Conservation (phyloP, 2,329 filamentous ascomycete species). For the Hortaea sp. region DNA sequence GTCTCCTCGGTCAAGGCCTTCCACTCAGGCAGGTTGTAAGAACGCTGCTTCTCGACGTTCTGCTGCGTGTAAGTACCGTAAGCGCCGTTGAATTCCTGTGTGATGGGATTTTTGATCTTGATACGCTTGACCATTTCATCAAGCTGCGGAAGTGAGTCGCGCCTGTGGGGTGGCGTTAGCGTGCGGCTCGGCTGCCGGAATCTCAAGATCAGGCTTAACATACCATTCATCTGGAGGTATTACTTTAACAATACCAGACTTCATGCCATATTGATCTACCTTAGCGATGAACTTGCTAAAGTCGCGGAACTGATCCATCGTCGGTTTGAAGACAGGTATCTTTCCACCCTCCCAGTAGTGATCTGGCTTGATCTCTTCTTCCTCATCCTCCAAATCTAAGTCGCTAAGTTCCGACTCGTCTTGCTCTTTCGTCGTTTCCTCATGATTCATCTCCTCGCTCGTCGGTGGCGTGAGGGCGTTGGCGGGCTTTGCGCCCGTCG, state of each 20-base stretch:
- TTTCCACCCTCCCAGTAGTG: slow-evolving; percentile 76
- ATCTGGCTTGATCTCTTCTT: slow-evolving; percentile 60
- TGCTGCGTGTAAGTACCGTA: slow-evolving; percentile 94
- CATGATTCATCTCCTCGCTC: slow-evolving; percentile 38
- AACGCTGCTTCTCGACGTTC: slow-evolving; percentile 90
- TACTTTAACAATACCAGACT: slow-evolving; percentile 92
- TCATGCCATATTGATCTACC: slow-evolving; percentile 92
- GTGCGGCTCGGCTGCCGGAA: neutral
- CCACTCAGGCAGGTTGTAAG: slow-evolving; percentile 96
- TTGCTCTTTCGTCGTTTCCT: slow-evolving; percentile 31
- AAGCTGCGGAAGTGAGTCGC: slow-evolving; percentile 62
- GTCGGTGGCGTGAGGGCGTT: slow-evolving; percentile 41
- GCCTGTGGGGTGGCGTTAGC: slow-evolving; percentile 33
- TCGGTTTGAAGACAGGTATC: slow-evolving; percentile 90
- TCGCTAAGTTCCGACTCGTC: slow-evolving; percentile 40
- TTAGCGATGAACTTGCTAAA: slow-evolving; percentile 87
- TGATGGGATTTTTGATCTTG: slow-evolving; percentile 91
- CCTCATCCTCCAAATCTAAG: slow-evolving; percentile 34
- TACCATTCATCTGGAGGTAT: slow-evolving; percentile 92
- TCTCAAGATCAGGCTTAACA: slow-evolving; percentile 20
- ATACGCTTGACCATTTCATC: slow-evolving; percentile 84
- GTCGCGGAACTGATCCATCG: slow-evolving; percentile 87
- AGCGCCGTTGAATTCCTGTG: slow-evolving; percentile 93
- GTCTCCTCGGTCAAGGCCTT: slow-evolving; percentile 85
- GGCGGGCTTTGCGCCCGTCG: slow-evolving; percentile 9